These are phyloP conservation scores for Fusarium udum DNA, from an alignment of 2,329 filamentous ascomycete species.

Conservation along the genomic window DNA sequence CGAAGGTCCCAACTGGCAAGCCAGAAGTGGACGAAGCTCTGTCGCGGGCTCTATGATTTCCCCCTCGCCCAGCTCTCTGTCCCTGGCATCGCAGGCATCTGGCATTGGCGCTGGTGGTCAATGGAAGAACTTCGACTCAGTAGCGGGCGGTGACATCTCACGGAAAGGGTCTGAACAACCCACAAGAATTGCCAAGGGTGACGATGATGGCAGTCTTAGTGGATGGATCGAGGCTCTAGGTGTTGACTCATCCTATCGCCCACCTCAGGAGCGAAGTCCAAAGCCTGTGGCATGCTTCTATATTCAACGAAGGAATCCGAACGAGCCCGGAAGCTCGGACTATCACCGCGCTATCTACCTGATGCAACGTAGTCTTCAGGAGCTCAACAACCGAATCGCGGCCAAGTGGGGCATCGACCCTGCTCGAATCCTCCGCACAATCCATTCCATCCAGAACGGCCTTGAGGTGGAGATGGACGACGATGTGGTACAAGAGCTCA, in stretches of 20 bases:
- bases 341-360: slow-evolving; percentile 90
- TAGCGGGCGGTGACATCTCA: slow-evolving; percentile 59
- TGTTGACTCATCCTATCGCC: slow-evolving; percentile 85
- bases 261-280: slow-evolving; percentile 75
- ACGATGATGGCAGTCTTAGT: slow-evolving; percentile 72
- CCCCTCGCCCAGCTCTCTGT: slow-evolving; percentile 72
- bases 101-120: slow-evolving; percentile 53
- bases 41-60: slow-evolving; percentile 71
- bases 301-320: slow-evolving; percentile 66
- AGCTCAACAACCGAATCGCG: slow-evolving; percentile 77
- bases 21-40: slow-evolving; percentile 64
- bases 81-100: slow-evolving; percentile 66
- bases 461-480: slow-evolving; percentile 90
- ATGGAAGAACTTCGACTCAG: slow-evolving; percentile 68
- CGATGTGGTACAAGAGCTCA: slow-evolving; percentile 82
- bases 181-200: slow-evolving; percentile 61
- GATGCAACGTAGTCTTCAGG: slow-evolving; percentile 76
- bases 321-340: slow-evolving; percentile 62
- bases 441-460: slow-evolving; percentile 78
- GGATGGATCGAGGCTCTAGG: slow-evolving; percentile 92
- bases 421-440: slow-evolving; percentile 72
- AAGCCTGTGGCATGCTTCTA: slow-evolving; percentile 92
- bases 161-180: slow-evolving; percentile 63
- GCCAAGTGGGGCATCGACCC: slow-evolving; percentile 84
- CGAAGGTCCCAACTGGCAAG: slow-evolving; percentile 61